phyloP scores from a whole-genome alignment of 2,329 filamentous ascomycete genomes.

The Cryphonectria nitschkei region DNA sequence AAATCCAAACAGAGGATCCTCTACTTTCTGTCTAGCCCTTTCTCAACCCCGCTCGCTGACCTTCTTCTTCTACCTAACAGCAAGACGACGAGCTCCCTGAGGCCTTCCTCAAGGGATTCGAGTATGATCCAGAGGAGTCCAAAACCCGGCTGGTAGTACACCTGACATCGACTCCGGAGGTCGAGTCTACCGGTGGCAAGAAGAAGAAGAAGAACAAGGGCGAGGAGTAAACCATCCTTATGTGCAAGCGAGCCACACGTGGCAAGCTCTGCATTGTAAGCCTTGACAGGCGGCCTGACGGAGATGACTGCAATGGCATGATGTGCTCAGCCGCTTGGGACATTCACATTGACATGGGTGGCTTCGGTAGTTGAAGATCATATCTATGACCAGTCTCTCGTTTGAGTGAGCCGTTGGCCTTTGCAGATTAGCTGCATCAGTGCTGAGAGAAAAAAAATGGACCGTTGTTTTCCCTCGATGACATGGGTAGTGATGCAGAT shows the following conservation, averaged over 20 bases:
- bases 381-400: neutral
- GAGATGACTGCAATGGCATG: neutral
- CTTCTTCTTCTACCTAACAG: constrained; percentile 48
- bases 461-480: neutral
- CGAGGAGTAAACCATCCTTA: constrained; percentile 42
- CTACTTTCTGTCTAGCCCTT: constrained; percentile 11
- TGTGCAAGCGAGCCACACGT: too few relatives aligned
- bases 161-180: constrained; percentile 68
- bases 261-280: neutral
- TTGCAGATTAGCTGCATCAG: neutral
- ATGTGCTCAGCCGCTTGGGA: neutral
- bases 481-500: neutral
- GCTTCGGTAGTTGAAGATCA: neutral
- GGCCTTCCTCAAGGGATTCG: constrained; percentile 89
- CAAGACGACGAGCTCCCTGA: constrained; percentile 87
- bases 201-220: constrained; percentile 66
- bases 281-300: neutral
- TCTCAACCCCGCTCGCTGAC: constrained; percentile 25
- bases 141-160: constrained; percentile 89
- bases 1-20: neutral
- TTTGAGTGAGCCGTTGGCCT: neutral
- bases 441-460: neutral
- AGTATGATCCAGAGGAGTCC: constrained; percentile 93
- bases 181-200: constrained; percentile 56
- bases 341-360: neutral